Conservation (phyloP, 257 asterid species). For the Thymus quinquecostatus region DNA sequence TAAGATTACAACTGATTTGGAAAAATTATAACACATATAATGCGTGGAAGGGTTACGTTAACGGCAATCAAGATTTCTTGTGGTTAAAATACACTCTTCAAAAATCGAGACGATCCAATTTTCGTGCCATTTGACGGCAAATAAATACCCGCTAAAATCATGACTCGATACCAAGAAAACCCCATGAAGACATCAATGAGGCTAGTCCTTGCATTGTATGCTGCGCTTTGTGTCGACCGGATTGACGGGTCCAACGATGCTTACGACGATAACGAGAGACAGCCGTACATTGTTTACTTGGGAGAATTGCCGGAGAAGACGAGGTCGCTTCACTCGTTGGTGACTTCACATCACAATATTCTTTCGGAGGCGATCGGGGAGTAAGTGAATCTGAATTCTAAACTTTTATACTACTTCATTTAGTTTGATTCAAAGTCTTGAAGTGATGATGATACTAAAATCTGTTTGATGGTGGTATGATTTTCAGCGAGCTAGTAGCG, state of each 20-base stretch:
- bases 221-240: conserved; percentile 29
- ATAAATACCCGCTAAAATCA: not conserved
- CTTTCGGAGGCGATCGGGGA: conserved; percentile 67
- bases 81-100: conserved; percentile 23
- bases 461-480: not conserved
- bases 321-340: conserved; percentile 5
- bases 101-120: conserved; percentile 35
- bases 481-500: conserved; percentile 57
- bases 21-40: not conserved
- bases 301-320: conserved; percentile 59
- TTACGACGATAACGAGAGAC: conserved; percentile 40
- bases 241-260: conserved; percentile 26
- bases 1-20: not conserved
- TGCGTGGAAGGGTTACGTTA: not conserved
- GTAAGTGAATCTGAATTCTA: conserved; percentile 38
- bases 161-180: not conserved
- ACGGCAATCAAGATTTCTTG: conserved; percentile 27
- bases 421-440: not conserved
- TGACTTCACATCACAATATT: conserved; percentile 51
- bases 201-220: conserved; percentile 29
- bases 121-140: conserved; percentile 17
- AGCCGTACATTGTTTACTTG: conserved; percentile 85
- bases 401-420: not conserved
- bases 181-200: conserved; percentile 37
- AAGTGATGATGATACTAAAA: not conserved